Percentiles rank a stretch among this genome's conserved stretches.
phyloP scores from a whole-genome alignment of 768 basidiomycete genomes.

The Collybiopsis confluens region DNA sequence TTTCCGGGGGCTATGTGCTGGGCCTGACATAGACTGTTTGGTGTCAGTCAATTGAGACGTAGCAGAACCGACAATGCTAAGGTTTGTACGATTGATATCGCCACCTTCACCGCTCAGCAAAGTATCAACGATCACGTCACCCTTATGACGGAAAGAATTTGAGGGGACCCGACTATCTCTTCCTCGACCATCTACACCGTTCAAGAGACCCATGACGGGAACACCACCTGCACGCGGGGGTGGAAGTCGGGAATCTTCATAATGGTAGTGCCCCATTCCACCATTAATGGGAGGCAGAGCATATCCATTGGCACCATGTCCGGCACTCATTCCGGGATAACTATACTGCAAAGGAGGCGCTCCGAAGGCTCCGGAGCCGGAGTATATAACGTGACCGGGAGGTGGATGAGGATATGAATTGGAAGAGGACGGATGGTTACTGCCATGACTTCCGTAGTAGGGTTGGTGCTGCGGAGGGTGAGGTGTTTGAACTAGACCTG shows the following conservation, averaged over 20 bases:
- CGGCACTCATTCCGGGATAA: background rate
- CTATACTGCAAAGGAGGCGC: slow-evolving; percentile 1
- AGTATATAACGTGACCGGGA: background rate
- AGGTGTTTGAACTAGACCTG: background rate
- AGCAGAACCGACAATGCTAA: background rate
- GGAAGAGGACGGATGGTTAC: background rate
- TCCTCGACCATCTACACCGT: slow-evolving; percentile 6
- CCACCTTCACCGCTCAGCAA: background rate
- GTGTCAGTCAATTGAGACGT: background rate
- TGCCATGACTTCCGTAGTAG: background rate
- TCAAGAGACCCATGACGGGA: background rate
- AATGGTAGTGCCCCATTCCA: background rate
- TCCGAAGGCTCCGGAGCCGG: background rate
- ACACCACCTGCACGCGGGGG: background rate
- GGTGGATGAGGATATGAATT: background rate
- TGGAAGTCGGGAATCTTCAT: background rate
- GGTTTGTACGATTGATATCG: too few species aligned
- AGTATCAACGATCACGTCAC: background rate
- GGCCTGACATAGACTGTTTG: background rate
- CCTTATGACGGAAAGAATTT: background rate
- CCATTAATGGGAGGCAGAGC: background rate
- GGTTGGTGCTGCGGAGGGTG: slow-evolving; percentile 5
- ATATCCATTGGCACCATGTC: background rate
- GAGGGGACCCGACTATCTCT: background rate
- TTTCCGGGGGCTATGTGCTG: background rate